Evolutionary conservation across 306 rosid species (phyloP), one percentile per base, ranked within the genome.

Genomic region (Quillaja saponaria): DNA sequence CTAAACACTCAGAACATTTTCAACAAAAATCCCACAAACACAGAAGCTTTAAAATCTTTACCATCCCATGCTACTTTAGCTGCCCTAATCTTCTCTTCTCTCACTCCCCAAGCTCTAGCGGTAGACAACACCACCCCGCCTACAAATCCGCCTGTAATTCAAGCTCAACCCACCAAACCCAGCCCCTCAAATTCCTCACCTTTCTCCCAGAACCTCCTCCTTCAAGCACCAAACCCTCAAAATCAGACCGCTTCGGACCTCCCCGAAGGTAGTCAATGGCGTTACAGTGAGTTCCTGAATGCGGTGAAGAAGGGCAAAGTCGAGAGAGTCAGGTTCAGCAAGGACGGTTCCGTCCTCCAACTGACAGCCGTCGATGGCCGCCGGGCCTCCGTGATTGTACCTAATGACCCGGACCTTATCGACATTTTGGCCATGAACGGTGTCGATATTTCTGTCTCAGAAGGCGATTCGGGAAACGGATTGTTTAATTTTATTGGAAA

Each of bases 271-370:
- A 39, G 63, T 45, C 85, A 92, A 52, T 92, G 99, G 99, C 88
- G 96, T 13, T 92, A 92, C 86, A 89, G 96, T 72, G 99, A 92
- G 67, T 92, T 92, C 71, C 25, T 92, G 34, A 92, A 85, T 63
- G 99, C 96, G 6, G 99, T 92, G 16, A 92, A 87, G 68, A 89
- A 92, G 65, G 99, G 96, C 2, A 89, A 92, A 63, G 95, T 92
- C 12, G 99, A 92, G 71, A 72, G 99, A 34, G 99, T 89, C 49
- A 72, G 95, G 71, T 92, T 92, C 83, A 79, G 84, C 67, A 92
- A 92, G 52, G 99, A 92, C 65, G 96, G 99, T 28, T 81, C 99
- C 17, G 85, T 71, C 39, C 96, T 92, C 49, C 99, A 83, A 49
- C 86, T 92, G 56, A 86, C 95, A 15, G 99, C 99, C 52, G 71